Base-by-base conservation (phyloP, 2,329 filamentous ascomycete genomes). In the Cordyceps farinosa region DNA sequence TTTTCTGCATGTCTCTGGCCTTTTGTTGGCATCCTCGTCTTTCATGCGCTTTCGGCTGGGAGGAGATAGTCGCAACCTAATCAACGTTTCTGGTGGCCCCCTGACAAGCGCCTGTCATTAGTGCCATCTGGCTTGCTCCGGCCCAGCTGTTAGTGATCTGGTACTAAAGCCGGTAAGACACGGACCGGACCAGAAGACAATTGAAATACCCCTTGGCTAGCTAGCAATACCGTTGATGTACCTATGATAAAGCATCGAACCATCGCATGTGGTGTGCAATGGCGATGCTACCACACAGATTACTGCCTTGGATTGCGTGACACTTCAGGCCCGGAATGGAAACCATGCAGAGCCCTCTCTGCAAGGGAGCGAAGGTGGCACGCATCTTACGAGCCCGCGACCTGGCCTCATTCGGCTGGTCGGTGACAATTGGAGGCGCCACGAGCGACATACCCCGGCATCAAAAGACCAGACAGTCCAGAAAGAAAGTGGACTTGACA, bases 101-200 rank as follows among this genome's bases (percentile, higher is more conserved):
- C 38, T 61, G 48, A 36, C 57, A 61, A 61, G 57, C 47, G 11
- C 47, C 22, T 51, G 34, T 52, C 30, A 55, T 55, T 61, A 61
- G 57, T 61, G 57, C 48, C 47, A 61, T 53, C 38, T 45, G 57
- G 15, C 11, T 47, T 52, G 29, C 48, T 61, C 17, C 27, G 36
- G 44, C 17, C 29, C 50, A 54, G 59, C 50, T 61, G 22, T 54
- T 30, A 40, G 30, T 54, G 40, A 61, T 61, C 58, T 61, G 50
- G 51, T 40, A 53, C 59, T 61, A 53, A 40, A 32, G 58, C 13
- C 13, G 59, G n/a, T 38, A 38, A 61, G 58, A 53, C 17, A 54
- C 29, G 30, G n/a, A 42, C 50, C 57, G 47, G 48, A 27, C 30
- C 44, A 44, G 47, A 17, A 44, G 8, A 51, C 44, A 38, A 4